Base-by-base conservation (phyloP, 2,329 filamentous ascomycete genomes). In the Cladophialophora psammophila region DNA sequence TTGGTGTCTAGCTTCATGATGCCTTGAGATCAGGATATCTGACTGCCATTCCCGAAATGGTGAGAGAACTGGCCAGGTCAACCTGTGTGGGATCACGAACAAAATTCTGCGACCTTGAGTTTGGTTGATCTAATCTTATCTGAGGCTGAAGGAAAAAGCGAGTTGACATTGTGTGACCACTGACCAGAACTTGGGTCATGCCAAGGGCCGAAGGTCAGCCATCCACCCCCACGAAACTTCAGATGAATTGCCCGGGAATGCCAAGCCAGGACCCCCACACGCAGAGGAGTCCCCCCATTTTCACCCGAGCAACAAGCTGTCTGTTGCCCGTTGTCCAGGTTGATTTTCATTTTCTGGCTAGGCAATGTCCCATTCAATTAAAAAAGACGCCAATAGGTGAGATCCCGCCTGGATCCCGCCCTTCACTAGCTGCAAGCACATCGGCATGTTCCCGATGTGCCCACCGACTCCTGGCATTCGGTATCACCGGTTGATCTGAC, bases 1-100 rank as follows among this genome's bases (percentile, higher is more conserved):
- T 93, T 93, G 58, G 94, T 94, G 78, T 99, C 93, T 78, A 99
- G 88, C 84, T 95, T 96, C 95, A 99, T 99, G 32, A 18, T 54
- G 26, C 35, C 6, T 45, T 48, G 42, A 18, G 35, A 34, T 2
- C 7, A 31, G 52, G 7, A 18, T 54, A 15, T 9, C 20, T 36
- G 20, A 20, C 32, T 38, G n/a, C 45, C 34, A 54, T 61, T 1
- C 20, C 40, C 15, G 18, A 18, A 31, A 52, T 20, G 13, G 26
- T 18, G 13, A 35, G 38, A 7, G 9, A 20, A 40, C 13, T 5
- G 26, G 20, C 8, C 9, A 12, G 8, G 18, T 34, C 13, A 3
- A n/a, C 40, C 8, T 42, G 15, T 15, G 26, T 45, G 18, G 9
- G 9, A 45, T 20, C 42, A 26, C 10, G 3, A 18, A 34, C 26